Conservation (phyloP, 1,284 basidiomycete species). For the Anthracocystis setariae region DNA sequence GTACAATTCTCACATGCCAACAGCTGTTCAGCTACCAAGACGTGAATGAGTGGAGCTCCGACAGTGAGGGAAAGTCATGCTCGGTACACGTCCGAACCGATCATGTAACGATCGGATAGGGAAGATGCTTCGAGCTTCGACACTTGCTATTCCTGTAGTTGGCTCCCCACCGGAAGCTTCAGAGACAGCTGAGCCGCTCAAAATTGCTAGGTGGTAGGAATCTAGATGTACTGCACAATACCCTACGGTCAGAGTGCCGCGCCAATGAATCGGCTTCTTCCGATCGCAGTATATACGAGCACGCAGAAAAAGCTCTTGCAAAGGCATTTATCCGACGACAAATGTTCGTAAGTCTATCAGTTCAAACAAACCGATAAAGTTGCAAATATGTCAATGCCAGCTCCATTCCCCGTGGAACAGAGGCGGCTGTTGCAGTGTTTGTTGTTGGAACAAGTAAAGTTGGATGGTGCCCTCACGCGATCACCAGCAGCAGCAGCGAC, state of each 20-base stretch:
- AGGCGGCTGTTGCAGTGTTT: background rate
- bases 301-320: no score
- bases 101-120: constrained; percentile 3
- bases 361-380: no score
- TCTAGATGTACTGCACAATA: no score
- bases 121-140: background rate
- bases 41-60: no score
- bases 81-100: constrained; percentile 8
- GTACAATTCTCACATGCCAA: constrained; percentile 2
- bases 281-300: background rate
- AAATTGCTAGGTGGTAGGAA: background rate
- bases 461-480: constrained; percentile 2
- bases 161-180: background rate
- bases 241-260: background rate
- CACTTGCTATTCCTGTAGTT: no score
- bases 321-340: no score
- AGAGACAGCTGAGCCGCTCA: no score
- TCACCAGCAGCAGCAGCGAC: background rate
- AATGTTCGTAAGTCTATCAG: no score
- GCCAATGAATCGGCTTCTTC: background rate
- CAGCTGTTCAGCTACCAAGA: background rate
- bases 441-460: background rate
- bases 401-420: background rate
- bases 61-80: background rate
- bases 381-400: no score